Conservation (phyloP, 1,284 basidiomycete genomes). For the Sanguinoderma infundibulare region DNA sequence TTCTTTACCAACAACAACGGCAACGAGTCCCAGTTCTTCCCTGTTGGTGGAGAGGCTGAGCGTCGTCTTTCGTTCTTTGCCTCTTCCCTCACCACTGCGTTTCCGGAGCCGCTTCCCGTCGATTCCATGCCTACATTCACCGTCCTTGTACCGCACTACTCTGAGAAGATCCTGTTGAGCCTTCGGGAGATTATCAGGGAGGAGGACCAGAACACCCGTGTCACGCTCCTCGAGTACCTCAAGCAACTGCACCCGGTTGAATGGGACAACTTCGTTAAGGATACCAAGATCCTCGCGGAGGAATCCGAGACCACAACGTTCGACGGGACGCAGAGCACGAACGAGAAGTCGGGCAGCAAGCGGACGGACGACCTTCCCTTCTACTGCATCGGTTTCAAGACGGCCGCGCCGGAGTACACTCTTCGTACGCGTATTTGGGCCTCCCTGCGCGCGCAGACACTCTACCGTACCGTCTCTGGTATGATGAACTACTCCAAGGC, state of each 20-base stretch:
- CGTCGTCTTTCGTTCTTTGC: slow-evolving; percentile 97
- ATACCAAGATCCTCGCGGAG: slow-evolving; percentile 98
- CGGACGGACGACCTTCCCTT: slow-evolving; percentile 96
- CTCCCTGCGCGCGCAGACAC: slow-evolving; percentile 95
- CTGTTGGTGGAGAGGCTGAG: slow-evolving; percentile 91
- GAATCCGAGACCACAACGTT: slow-evolving; percentile 60
- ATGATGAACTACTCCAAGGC: slow-evolving; percentile 99
- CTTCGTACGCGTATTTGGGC: slow-evolving; percentile 99
- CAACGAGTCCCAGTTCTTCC: slow-evolving; percentile 88
- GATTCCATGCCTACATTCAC: slow-evolving; percentile 98
- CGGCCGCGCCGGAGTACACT: slow-evolving; percentile 97
- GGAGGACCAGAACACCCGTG: slow-evolving; percentile 94
- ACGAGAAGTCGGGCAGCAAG: slow-evolving; percentile 74
- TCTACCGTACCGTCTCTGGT: slow-evolving; percentile 99
- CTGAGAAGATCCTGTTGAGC: slow-evolving; percentile 94
- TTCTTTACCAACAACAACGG: slow-evolving; percentile 94
- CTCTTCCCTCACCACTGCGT: slow-evolving; percentile 90
- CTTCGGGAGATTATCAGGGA: slow-evolving; percentile 96
- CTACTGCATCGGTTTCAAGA: slow-evolving; percentile 99
- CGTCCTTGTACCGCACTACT: slow-evolving; percentile 95
- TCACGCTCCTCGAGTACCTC: slow-evolving; percentile 94
- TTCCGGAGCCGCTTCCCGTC: slow-evolving; percentile 92
- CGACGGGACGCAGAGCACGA: slow-evolving; percentile 60
- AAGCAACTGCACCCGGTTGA: slow-evolving; percentile 99
- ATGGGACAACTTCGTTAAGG: slow-evolving; percentile 99